Conservation (phyloP, 164 flowering plant genomes). For the Macadamia tetraphylla region DNA sequence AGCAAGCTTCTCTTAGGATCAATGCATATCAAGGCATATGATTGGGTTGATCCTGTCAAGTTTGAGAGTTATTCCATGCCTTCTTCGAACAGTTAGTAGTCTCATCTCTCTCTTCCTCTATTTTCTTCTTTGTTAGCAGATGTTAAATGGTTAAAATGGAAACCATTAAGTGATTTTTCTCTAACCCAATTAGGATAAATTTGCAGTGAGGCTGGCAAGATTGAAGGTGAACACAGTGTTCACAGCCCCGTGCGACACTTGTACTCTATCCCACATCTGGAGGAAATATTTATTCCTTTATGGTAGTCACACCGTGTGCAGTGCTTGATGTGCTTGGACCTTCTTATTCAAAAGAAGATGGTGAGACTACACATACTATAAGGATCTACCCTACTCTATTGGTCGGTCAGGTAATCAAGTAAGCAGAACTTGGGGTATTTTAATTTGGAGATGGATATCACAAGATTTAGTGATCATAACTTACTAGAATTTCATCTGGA, state of each 20-base stretch:
- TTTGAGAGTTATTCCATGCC: conserved; percentile 9
- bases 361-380: conserved; percentile 67
- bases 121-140: neutral
- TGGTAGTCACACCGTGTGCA: conserved; percentile 75
- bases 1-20: conserved; percentile 73
- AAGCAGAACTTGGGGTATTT: conserved; percentile 11
- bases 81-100: conserved; percentile 34
- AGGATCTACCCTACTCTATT: conserved; percentile 31
- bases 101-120: neutral
- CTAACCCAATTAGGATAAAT: conserved; percentile 1
- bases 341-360: conserved; percentile 71
- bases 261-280: conserved; percentile 81
- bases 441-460: no score
- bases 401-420: conserved; percentile 25
- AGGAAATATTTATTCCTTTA: conserved; percentile 85
- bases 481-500: no score
- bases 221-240: conserved; percentile 43
- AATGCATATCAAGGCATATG: conserved; percentile 84
- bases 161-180: neutral
- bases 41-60: conserved; percentile 47
- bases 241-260: conserved; percentile 65
- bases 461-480: no score
- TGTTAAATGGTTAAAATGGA: neutral
- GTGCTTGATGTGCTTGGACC: conserved; percentile 92
- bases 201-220: conserved; percentile 64